A percentile compares a stretch with the other conserved stretches of the same genome.
Conservation (phyloP, 2,329 filamentous ascomycete species). For the Nothophoma quercina region DNA sequence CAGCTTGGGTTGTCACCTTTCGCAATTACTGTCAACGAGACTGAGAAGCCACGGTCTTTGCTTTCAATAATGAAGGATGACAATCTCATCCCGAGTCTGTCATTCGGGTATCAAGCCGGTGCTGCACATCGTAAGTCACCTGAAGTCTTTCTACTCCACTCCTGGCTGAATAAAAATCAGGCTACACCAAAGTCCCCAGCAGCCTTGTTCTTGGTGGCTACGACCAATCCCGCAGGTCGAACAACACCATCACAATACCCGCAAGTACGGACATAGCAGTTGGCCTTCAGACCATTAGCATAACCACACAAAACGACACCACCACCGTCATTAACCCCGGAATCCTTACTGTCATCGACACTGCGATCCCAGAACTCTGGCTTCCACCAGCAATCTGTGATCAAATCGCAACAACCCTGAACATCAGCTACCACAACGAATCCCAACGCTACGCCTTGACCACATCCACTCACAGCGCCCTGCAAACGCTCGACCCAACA, state of each 20-base stretch:
- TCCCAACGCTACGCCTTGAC: conserved; percentile 72
- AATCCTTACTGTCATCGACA: conserved; percentile 51
- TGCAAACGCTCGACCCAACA: no score
- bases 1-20: background rate
- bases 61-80: background rate
- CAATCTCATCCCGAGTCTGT: background rate
- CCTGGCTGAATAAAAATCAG: conserved; percentile 26
- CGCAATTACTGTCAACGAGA: background rate
- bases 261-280: conserved; percentile 66
- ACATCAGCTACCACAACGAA: conserved; percentile 69
- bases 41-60: background rate
- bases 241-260: conserved; percentile 66
- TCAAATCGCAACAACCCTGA: conserved; percentile 69
- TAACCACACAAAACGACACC: conserved; percentile 43
- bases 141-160: no score
- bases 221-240: conserved; percentile 66
- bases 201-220: conserved; percentile 74
- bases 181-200: conserved; percentile 43
- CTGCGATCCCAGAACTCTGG: conserved; percentile 58
- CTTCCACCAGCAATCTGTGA: conserved; percentile 64
- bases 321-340: conserved; percentile 45
- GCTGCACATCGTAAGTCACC: background rate
- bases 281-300: conserved; percentile 56
- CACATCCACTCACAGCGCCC: no score
- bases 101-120: background rate